Conservation (phyloP, 2,329 filamentous ascomycete species). For the Monosporascus sp. region DNA sequence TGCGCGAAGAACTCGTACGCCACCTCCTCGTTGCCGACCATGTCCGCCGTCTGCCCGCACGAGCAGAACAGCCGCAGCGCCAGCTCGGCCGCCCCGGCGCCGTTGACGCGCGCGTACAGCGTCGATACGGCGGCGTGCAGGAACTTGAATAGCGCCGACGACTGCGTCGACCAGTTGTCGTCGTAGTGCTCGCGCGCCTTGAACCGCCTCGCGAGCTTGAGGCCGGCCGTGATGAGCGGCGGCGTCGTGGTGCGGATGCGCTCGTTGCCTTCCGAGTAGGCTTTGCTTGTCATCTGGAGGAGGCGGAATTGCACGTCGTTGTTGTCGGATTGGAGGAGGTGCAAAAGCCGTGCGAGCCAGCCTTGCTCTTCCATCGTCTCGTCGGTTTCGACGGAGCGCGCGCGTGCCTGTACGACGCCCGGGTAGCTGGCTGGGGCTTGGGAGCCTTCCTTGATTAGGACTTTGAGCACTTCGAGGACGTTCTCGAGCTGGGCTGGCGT, state of each 20-base stretch:
- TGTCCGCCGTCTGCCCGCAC: slow-evolving; percentile 88
- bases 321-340: slow-evolving; percentile 74
- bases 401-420: slow-evolving; percentile 69
- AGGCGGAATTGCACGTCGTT: slow-evolving; percentile 95
- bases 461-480: slow-evolving; percentile 80
- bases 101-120: slow-evolving; percentile 79
- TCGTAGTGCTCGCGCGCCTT: slow-evolving; percentile 84
- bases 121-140: slow-evolving; percentile 84
- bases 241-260: slow-evolving; percentile 94
- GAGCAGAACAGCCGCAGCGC: slow-evolving; percentile 84
- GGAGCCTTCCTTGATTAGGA: slow-evolving; percentile 88
- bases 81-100: slow-evolving; percentile 75
- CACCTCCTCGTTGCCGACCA: slow-evolving; percentile 88
- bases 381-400: slow-evolving; percentile 80
- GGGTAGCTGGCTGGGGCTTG: slow-evolving; percentile 81
- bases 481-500: slow-evolving; percentile 78
- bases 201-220: slow-evolving; percentile 83
- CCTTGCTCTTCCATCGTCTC: slow-evolving; percentile 98
- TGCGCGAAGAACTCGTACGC: slow-evolving; percentile 98
- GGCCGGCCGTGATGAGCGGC: slow-evolving; percentile 79
- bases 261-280: slow-evolving; percentile 87
- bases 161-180: slow-evolving; percentile 58
- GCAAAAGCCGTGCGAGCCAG: slow-evolving; percentile 88
- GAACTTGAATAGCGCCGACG: slow-evolving; percentile 86
- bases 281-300: slow-evolving; percentile 79